A percentile compares a stretch with the other conserved stretches of the same genome.
Conservation (phyloP, 352 stramenopile species). For the Pythium myriotylum region DNA sequence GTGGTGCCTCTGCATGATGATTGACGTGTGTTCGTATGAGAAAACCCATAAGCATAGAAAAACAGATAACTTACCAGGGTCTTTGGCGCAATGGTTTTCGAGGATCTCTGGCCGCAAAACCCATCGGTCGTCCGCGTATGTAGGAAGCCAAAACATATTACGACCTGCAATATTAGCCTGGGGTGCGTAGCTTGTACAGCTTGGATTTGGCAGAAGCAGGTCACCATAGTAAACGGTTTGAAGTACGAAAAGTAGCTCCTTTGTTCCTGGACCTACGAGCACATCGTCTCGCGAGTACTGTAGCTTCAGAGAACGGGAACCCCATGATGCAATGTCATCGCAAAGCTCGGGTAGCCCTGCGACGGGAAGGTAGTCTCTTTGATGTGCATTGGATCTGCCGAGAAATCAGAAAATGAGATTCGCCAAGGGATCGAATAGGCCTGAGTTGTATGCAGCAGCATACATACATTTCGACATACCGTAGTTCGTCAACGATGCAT, state of each 20-base stretch:
- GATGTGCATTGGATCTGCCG: constrained; percentile 74
- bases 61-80: constrained; percentile 52
- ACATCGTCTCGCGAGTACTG: constrained; percentile 78
- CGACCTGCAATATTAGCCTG: constrained; percentile 85
- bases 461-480: constrained; percentile 51
- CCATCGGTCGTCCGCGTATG: constrained; percentile 77
- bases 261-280: constrained; percentile 86
- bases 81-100: constrained; percentile 76
- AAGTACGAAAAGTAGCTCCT: constrained; percentile 88
- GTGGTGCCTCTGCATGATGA: constrained; percentile 55
- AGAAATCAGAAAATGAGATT: background rate
- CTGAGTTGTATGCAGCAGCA: constrained; percentile 16
- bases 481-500: constrained; percentile 86
- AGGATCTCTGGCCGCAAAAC: constrained; percentile 80
- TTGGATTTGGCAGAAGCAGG: constrained; percentile 80
- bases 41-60: no score
- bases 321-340: constrained; percentile 80
- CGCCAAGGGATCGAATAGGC: background rate
- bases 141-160: constrained; percentile 89
- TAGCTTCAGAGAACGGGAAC: constrained; percentile 51
- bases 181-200: constrained; percentile 85
- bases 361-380: constrained; percentile 83
- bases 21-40: no score
- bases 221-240: constrained; percentile 90
- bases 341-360: constrained; percentile 73